A percentile compares a stretch with the other conserved stretches of the same genome.
Evolutionary conservation across 306 rosid species (phyloP).

Genomic region (Rosa multiflora): DNA sequence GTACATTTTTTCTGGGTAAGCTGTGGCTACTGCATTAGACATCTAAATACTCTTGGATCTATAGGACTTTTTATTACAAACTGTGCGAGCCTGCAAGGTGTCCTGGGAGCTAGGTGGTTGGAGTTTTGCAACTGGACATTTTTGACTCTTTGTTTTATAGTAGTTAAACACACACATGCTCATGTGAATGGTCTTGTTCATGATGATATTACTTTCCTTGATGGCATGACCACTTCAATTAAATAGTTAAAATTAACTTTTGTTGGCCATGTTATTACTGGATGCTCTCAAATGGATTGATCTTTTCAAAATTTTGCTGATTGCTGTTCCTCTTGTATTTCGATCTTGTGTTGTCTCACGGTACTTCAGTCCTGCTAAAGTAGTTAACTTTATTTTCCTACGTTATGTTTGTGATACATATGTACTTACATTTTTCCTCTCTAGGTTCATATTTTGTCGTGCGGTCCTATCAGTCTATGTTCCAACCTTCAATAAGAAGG

Average conservation of each 20-base stretch:
- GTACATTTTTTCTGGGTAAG: not conserved
- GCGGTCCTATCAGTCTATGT: constrained; percentile 57
- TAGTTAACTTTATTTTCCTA: not conserved
- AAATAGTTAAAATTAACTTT: not conserved
- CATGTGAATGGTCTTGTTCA: not conserved
- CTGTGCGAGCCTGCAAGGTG: not conserved
- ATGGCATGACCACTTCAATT: not conserved
- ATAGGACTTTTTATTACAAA: not conserved
- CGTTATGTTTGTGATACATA: not conserved
- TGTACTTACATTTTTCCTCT: constrained; percentile 9
- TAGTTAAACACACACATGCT: not conserved
- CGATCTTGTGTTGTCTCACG: not conserved
- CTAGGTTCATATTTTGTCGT: constrained; percentile 80
- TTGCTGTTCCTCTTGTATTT: not conserved
- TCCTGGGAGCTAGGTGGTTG: not conserved
- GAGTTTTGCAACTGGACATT: not conserved
- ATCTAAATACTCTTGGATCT: not conserved
- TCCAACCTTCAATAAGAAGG: constrained; percentile 56
- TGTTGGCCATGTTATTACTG: not conserved
- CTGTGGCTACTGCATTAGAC: not conserved
- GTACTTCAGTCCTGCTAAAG: not conserved
- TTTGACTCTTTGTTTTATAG: not conserved
- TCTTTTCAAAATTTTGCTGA: not conserved
- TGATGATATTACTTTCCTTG: not conserved
- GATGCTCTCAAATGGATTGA: not conserved